Conservation (phyloP, 2,329 filamentous ascomycete species). For the Neofusicoccum laricinum region DNA sequence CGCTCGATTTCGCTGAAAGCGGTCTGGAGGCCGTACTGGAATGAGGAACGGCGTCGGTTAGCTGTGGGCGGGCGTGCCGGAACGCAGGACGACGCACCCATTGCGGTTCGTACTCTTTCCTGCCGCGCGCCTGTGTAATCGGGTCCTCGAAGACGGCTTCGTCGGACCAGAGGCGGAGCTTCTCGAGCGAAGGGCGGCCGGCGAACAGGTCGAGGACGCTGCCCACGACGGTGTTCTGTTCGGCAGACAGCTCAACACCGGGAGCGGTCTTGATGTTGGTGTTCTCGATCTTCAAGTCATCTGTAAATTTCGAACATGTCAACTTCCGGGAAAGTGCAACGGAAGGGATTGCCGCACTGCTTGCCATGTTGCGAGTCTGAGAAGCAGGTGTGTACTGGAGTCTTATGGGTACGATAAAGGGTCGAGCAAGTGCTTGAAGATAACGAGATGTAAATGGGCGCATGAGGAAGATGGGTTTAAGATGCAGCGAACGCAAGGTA, state of each 20-base stretch:
- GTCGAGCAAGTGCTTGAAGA: neutral
- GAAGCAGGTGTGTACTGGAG: neutral
- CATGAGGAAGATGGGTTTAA: neutral
- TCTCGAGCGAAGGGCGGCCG: constrained; percentile 56
- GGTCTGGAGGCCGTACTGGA: constrained; percentile 55
- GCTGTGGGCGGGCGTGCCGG: neutral
- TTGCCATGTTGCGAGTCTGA: constrained; percentile 30
- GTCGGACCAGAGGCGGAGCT: constrained; percentile 59
- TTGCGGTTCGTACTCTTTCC: constrained; percentile 52
- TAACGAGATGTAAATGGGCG: neutral
- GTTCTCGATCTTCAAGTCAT: constrained; percentile 49
- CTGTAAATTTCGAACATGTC: neutral
- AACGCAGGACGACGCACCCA: constrained; percentile 33
- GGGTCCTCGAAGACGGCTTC: constrained; percentile 59
- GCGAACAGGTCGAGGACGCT: constrained; percentile 62
- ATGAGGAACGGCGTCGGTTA: neutral
- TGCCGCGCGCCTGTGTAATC: constrained; percentile 56
- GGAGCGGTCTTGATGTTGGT: constrained; percentile 52
- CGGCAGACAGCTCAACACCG: constrained; percentile 49
- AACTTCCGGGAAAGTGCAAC: neutral
- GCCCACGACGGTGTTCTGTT: constrained; percentile 56
- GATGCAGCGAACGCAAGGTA: neutral
- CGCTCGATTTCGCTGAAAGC: constrained; percentile 59
- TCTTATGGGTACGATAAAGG: neutral
- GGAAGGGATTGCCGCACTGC: constrained; percentile 19